Evolutionary conservation across 305 asterid genomes (phyloP).

Genomic region (Fraxinus platypoda): DNA sequence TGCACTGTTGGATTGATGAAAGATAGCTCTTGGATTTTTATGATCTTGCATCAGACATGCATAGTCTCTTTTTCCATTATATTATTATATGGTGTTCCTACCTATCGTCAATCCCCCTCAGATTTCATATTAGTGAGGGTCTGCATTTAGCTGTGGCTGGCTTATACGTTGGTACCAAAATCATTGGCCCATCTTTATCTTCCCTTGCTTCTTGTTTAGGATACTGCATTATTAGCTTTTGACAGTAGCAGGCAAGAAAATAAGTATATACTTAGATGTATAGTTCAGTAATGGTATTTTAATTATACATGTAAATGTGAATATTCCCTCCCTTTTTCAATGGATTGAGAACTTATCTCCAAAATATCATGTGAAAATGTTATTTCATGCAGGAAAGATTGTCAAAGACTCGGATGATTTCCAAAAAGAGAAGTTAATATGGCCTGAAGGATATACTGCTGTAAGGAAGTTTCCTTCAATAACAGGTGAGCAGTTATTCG

Average conservation of each 20-base stretch:
- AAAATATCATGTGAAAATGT: constrained; percentile 23
- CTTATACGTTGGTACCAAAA: background rate
- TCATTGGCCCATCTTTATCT: background rate
- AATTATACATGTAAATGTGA: background rate
- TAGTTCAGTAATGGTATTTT: constrained; percentile 21
- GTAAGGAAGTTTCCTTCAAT: constrained; percentile 69
- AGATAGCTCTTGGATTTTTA: constrained; percentile 13
- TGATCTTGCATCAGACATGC: background rate
- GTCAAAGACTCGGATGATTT: constrained; percentile 64
- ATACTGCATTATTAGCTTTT: background rate
- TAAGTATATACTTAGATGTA: constrained; percentile 10
- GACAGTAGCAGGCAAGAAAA: background rate
- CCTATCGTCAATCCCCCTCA: background rate
- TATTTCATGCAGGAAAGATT: constrained; percentile 64
- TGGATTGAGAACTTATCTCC: constrained; percentile 25
- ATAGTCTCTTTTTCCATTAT: constrained; percentile 9
- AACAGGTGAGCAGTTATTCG: constrained; percentile 45
- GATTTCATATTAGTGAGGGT: constrained; percentile 6
- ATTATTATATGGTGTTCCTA: constrained; percentile 19
- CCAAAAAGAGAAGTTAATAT: constrained; percentile 66
- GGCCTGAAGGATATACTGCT: constrained; percentile 93
- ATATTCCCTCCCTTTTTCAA: background rate
- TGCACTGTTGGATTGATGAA: constrained; percentile 8
- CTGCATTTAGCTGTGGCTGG: constrained; percentile 12
- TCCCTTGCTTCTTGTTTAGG: background rate